Percentiles rank a stretch among this genome's conserved stretches.
Conservation (phyloP, 305 asterid species). For the Fraxinus sp. region DNA sequence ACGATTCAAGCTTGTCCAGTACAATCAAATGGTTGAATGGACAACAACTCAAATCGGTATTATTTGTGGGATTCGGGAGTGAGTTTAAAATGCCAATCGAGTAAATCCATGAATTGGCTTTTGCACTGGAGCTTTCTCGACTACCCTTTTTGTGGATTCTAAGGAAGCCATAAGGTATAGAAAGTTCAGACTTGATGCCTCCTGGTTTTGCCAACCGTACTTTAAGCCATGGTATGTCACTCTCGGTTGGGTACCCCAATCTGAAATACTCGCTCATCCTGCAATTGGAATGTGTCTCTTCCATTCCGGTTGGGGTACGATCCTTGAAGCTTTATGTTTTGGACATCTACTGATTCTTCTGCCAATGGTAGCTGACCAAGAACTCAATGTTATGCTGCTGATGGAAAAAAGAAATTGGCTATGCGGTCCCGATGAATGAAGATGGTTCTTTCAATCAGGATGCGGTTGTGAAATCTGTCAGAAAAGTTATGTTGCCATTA, state of each 20-base stretch:
- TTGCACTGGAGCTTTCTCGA: constrained; percentile 33
- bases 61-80: constrained; percentile 48
- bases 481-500: constrained; percentile 26
- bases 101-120: constrained; percentile 43
- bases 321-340: constrained; percentile 34
- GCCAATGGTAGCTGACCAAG: constrained; percentile 45
- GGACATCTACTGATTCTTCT: constrained; percentile 41
- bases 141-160: constrained; percentile 46
- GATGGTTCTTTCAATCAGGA: constrained; percentile 43
- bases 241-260: constrained; percentile 41
- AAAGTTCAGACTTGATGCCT: constrained; percentile 27
- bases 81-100: constrained; percentile 43
- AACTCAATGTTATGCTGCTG: constrained; percentile 39
- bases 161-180: constrained; percentile 31
- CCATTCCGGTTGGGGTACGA: constrained; percentile 46
- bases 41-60: constrained; percentile 31
- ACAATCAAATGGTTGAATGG: constrained; percentile 34
- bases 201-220: constrained; percentile 28
- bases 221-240: constrained; percentile 31
- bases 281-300: constrained; percentile 41
- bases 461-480: constrained; percentile 33
- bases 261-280: constrained; percentile 36
- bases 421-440: constrained; percentile 36
- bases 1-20: constrained; percentile 14
- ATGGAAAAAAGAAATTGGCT: constrained; percentile 37